Percentiles rank a stretch among this genome's conserved stretches.
phyloP scores from a whole-genome alignment of 2,329 filamentous ascomycete genomes.

The Colletotrichum eleusines region DNA sequence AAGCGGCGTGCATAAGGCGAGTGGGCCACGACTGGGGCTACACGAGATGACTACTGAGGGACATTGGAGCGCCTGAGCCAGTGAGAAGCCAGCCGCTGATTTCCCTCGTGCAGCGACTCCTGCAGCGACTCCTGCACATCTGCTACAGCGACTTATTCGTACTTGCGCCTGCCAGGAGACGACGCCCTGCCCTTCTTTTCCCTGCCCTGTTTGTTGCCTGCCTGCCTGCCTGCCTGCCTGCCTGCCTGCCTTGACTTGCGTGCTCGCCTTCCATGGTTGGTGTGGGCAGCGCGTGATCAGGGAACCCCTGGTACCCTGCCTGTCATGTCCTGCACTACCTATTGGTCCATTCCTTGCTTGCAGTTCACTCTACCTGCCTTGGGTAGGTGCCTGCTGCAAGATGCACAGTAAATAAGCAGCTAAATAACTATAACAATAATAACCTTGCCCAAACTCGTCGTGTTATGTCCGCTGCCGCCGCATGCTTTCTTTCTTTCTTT shows the following conservation, averaged over 20 bases:
- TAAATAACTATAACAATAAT: not conserved
- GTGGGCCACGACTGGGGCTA: constrained; percentile 22
- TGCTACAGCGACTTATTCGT: constrained; percentile 4
- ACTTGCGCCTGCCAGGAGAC: constrained; percentile 1
- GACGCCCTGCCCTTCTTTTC: constrained; percentile 15
- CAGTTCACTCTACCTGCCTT: not conserved
- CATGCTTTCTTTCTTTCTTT: not conserved
- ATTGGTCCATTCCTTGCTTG: constrained; percentile 17
- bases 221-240: too few relatives aligned
- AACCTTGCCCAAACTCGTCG: not conserved
- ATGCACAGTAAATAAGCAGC: not conserved
- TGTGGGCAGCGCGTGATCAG: constrained; percentile 12
- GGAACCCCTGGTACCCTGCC: constrained; percentile 27
- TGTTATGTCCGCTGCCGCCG: not conserved
- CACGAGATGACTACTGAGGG: constrained; percentile 41
- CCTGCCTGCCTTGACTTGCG: constrained; percentile 6
- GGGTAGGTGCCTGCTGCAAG: too few relatives aligned
- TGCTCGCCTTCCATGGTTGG: constrained; percentile 3
- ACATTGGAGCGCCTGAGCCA: constrained; percentile 17
- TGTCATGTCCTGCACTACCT: constrained; percentile 22
- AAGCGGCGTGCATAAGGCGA: not conserved
- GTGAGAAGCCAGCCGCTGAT: constrained; percentile 17
- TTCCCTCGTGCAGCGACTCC: not conserved
- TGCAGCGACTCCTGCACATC: not conserved
- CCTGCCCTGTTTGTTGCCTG: not conserved